These are phyloP conservation scores for Syzygium syzygioides DNA, from an alignment of 441 rosid genomes.

Conservation along the genomic window DNA sequence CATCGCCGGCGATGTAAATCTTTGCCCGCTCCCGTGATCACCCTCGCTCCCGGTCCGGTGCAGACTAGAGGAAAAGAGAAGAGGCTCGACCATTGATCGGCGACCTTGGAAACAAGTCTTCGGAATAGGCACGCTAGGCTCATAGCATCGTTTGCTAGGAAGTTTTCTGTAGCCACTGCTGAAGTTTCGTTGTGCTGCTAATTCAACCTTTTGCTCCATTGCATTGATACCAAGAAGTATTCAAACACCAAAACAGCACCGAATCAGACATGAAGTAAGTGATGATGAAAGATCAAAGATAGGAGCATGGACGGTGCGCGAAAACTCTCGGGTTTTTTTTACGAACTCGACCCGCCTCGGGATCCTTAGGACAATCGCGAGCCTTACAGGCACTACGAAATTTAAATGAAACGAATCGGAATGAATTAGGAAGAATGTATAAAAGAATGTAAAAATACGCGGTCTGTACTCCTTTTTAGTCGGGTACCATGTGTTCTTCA, in stretches of 20 bases:
- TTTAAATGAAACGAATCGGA: not conserved
- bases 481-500: not conserved
- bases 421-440: not conserved
- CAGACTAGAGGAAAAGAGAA: not conserved
- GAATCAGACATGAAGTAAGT: not conserved
- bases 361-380: not conserved
- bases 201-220: not conserved
- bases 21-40: fast-evolving
- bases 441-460: not conserved
- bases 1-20: not conserved
- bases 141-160: fast-evolving
- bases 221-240: not conserved
- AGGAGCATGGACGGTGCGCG: not conserved
- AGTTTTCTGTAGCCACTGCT: not conserved
- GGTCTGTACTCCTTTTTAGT: not conserved
- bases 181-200: not conserved
- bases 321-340: not conserved
- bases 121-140: not conserved
- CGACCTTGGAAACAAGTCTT: not conserved
- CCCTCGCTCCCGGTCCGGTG: not conserved
- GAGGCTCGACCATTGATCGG: not conserved
- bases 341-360: not conserved
- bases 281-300: not conserved
- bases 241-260: not conserved
- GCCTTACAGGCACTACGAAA: not conserved